A percentile compares a stretch with the other conserved stretches of the same genome.
Evolutionary conservation across 257 asterid genomes (phyloP).

Genomic region (Nicotiana otophora): DNA sequence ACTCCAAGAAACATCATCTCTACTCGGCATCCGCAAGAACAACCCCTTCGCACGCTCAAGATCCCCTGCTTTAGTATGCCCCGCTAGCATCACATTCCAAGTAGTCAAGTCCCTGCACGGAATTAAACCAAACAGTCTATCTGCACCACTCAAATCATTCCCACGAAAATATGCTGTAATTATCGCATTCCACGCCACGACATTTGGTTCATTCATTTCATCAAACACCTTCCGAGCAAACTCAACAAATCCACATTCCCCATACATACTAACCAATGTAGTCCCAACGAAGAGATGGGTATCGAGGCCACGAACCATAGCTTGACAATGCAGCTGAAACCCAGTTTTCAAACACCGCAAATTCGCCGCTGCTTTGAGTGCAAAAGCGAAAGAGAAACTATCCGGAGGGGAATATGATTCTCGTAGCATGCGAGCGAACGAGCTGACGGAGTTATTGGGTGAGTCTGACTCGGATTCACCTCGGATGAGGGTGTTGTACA

Average conservation of each 20-base stretch:
- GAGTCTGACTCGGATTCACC: slow-evolving; percentile 60
- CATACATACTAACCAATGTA: slow-evolving; percentile 79
- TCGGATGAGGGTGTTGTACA: slow-evolving; percentile 82
- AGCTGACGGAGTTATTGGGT: slow-evolving; percentile 42
- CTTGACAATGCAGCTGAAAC: slow-evolving; percentile 69
- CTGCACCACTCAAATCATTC: slow-evolving; percentile 44
- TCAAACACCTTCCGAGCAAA: slow-evolving; percentile 51
- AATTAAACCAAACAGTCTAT: slow-evolving; percentile 44
- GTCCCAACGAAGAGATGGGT: slow-evolving; percentile 70
- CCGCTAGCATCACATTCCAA: slow-evolving; percentile 79
- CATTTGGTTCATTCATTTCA: slow-evolving; percentile 65
- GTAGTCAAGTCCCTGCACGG: slow-evolving; percentile 56
- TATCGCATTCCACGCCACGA: slow-evolving; percentile 78
- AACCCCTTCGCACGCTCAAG: slow-evolving; percentile 41
- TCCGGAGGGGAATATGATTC: slow-evolving; percentile 34
- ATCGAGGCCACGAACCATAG: slow-evolving; percentile 51
- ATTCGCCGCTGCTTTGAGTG: slow-evolving; percentile 70
- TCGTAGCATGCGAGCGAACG: slow-evolving; percentile 45
- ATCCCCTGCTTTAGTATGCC: slow-evolving; percentile 56
- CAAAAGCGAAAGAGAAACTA: slow-evolving; percentile 72
- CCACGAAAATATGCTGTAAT: slow-evolving; percentile 60
- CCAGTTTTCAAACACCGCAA: slow-evolving; percentile 48
- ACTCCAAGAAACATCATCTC: slow-evolving; percentile 80
- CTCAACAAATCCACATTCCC: slow-evolving; percentile 52
- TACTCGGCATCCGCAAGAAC: slow-evolving; percentile 49